These are phyloP conservation scores for Kodamaea suecica DNA, from an alignment of 1,139 yeast genomes.

Conservation along the genomic window DNA sequence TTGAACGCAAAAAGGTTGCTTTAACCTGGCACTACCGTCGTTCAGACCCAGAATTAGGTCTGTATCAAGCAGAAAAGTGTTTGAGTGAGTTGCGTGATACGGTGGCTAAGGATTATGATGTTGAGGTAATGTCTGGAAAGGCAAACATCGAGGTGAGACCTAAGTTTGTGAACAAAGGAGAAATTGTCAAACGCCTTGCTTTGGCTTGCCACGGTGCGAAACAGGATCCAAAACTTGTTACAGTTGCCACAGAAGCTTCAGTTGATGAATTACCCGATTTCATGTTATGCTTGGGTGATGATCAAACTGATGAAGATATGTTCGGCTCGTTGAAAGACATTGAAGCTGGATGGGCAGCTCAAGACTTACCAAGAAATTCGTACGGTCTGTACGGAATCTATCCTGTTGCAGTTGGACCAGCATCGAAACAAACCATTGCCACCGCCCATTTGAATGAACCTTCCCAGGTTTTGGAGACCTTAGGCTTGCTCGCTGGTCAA, in stretches of 20 bases:
- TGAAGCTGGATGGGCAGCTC: constrained; percentile 46
- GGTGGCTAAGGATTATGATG: constrained; percentile 67
- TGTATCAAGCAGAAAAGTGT: constrained; percentile 76
- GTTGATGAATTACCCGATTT: constrained; percentile 69
- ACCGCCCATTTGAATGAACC: constrained; percentile 88
- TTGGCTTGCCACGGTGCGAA: constrained; percentile 55
- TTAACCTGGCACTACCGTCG: constrained; percentile 97
- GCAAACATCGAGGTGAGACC: constrained; percentile 98
- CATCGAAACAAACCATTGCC: constrained; percentile 84
- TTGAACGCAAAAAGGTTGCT: constrained; percentile 90
- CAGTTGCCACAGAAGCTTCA: constrained; percentile 27
- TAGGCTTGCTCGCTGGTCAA: constrained; percentile 74
- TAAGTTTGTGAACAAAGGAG: constrained; percentile 91
- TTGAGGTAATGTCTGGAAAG: constrained; percentile 96
- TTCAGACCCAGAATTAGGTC: constrained; percentile 90
- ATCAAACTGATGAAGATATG: constrained; percentile 97
- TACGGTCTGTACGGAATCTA: constrained; percentile 64
- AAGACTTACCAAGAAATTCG: constrained; percentile 37
- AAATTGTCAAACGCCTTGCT: constrained; percentile 80
- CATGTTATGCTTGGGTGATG: constrained; percentile 89
- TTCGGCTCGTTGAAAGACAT: constrained; percentile 67
- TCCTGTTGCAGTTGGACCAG: constrained; percentile 95
- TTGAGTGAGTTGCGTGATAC: constrained; percentile 59
- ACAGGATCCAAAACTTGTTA: constrained; percentile 34
- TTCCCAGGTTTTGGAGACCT: constrained; percentile 75